Evolutionary conservation across 1,139 yeast species (phyloP).

Genomic region (Blastobotrys illinoisensis): DNA sequence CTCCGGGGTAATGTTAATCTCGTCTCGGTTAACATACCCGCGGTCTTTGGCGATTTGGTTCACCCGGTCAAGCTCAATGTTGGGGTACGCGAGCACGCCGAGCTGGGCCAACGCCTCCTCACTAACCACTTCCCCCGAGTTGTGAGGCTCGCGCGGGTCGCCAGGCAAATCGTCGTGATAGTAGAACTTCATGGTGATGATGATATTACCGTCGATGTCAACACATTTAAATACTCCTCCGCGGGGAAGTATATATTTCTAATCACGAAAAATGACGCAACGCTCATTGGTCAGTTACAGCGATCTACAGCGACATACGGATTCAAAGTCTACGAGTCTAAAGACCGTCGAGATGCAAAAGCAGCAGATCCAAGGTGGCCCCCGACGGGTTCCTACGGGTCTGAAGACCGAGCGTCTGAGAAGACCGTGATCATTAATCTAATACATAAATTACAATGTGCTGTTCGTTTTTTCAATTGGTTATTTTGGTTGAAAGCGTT

Average conservation of each 20-base stretch:
- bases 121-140: constrained; percentile 58
- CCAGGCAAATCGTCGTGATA: constrained; percentile 62
- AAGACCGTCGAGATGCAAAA: no score
- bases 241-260: not conserved
- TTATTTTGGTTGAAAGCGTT: constrained; percentile 10
- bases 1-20: constrained; percentile 53
- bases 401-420: not conserved
- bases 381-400: not conserved
- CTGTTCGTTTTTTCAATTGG: not conserved
- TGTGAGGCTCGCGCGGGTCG: constrained; percentile 66
- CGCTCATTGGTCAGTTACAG: not conserved
- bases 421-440: not conserved
- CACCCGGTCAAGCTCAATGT: constrained; percentile 51
- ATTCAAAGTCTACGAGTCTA: no score
- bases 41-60: constrained; percentile 63
- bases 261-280: not conserved
- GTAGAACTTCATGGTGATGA: constrained; percentile 59
- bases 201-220: no score
- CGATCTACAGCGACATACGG: no score
- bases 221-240: no score
- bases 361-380: no score
- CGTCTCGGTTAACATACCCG: constrained; percentile 75
- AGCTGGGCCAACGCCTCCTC: constrained; percentile 45
- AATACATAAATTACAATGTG: not conserved
- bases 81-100: constrained; percentile 66